Evolutionary conservation across 305 asterid species (phyloP).

Genomic region (Fraxinus platypoda): DNA sequence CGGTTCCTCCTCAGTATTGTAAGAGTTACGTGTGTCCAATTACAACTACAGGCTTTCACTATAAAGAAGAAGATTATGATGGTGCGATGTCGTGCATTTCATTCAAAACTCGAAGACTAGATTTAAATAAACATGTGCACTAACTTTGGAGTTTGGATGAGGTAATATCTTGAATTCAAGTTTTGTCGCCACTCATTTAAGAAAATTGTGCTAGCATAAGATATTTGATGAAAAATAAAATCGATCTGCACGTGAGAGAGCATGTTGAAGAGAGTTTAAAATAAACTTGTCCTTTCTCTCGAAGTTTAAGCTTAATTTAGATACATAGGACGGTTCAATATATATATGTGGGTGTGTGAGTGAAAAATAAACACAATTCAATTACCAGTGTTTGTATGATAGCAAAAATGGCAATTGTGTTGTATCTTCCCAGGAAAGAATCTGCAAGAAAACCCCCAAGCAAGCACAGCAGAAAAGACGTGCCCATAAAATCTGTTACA

Average conservation of each 20-base stretch:
- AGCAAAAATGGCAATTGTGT: slow-evolving; percentile 54
- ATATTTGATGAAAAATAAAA: too few relatives aligned
- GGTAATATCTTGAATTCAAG: background rate
- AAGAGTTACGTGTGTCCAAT: background rate
- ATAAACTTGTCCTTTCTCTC: background rate
- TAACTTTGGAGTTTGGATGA: background rate
- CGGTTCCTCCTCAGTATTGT: background rate
- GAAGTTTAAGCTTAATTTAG: too few relatives aligned
- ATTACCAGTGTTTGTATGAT: slow-evolving; percentile 44
- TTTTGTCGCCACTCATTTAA: background rate
- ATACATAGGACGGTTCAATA: background rate
- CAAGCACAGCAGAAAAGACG: slow-evolving; percentile 56
- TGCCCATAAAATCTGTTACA: slow-evolving; percentile 75
- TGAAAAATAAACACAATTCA: background rate
- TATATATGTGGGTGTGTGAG: background rate
- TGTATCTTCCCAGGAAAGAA: slow-evolving; percentile 66
- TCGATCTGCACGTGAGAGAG: background rate
- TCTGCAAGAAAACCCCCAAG: slow-evolving; percentile 72
- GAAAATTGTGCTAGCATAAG: background rate
- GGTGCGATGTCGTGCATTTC: background rate
- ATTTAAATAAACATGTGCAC: background rate
- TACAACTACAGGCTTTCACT: background rate
- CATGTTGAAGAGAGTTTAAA: too few relatives aligned
- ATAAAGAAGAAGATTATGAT: background rate
- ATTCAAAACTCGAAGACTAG: background rate